Conservation (phyloP, 2,329 filamentous ascomycete species). For the Fusarium torreyae region DNA sequence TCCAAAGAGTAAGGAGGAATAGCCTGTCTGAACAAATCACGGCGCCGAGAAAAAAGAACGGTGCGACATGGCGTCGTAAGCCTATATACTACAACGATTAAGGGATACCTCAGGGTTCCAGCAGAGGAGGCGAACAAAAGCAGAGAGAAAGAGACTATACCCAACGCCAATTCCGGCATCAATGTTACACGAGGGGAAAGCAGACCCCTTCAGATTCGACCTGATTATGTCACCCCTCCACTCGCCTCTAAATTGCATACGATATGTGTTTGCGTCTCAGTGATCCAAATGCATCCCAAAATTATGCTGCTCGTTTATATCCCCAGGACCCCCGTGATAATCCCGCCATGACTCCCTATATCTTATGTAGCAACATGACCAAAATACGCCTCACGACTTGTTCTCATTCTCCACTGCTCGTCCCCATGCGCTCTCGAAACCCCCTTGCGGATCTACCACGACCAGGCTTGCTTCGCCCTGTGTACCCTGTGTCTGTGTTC, state of each 20-base stretch:
- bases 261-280: constrained; percentile 36
- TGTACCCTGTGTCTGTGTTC: constrained; percentile 22
- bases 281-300: constrained; percentile 37
- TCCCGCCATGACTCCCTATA: constrained; percentile 39
- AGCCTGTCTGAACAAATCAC: not conserved
- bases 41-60: not conserved
- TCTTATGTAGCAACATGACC: constrained; percentile 30
- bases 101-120: constrained; percentile 10
- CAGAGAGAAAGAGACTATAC: constrained; percentile 38
- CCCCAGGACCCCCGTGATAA: constrained; percentile 9
- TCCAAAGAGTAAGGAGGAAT: not conserved
- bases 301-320: constrained; percentile 35
- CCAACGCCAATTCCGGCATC: constrained; percentile 45
- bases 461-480: constrained; percentile 66
- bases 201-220: constrained; percentile 27
- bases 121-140: constrained; percentile 6
- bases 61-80: not conserved
- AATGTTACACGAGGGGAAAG: constrained; percentile 41
- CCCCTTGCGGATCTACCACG: constrained; percentile 64
- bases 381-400: constrained; percentile 42
- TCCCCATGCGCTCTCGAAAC: constrained; percentile 79
- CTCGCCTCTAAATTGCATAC: constrained; percentile 31
- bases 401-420: constrained; percentile 64
- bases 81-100: not conserved
- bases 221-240: constrained; percentile 14